A percentile compares a stretch with the other conserved stretches of the same genome.
Evolutionary conservation across 805 yeast genomes (phyloP).

Genomic region (Candida patagonica): DNA sequence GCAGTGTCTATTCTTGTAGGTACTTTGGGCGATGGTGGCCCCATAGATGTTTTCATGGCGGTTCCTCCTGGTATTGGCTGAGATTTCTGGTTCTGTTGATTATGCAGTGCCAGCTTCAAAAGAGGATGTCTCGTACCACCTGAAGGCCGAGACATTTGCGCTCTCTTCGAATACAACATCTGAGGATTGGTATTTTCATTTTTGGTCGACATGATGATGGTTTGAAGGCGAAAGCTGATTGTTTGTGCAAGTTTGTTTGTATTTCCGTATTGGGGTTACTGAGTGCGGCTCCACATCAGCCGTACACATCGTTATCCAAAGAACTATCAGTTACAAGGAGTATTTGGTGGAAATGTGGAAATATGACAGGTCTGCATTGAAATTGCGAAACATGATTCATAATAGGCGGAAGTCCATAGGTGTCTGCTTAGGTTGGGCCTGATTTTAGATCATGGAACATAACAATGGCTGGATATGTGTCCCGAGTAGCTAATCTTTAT

Average conservation of each 20-base stretch:
- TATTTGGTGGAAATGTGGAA: too few species aligned
- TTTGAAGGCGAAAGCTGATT: not conserved
- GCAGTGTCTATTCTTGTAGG: slow-evolving; percentile 6
- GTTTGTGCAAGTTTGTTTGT: slow-evolving; percentile 4
- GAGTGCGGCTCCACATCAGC: not conserved
- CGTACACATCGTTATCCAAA: too few species aligned
- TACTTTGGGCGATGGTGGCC: slow-evolving; percentile 11
- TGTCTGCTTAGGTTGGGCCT: too few species aligned
- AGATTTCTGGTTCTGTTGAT: slow-evolving; percentile 13
- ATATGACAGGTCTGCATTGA: too few species aligned
- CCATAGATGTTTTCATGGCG: not conserved
- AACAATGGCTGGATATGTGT: too few species aligned
- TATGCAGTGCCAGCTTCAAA: slow-evolving; percentile 17
- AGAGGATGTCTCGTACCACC: slow-evolving; percentile 15
- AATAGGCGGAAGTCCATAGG: too few species aligned
- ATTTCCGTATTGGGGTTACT: slow-evolving; percentile 1
- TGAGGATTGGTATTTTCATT: slow-evolving; percentile 4
- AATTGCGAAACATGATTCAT: too few species aligned
- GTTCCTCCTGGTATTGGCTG: not conserved
- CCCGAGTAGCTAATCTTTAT: too few species aligned
- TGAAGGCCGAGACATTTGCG: too few species aligned
- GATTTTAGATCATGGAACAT: too few species aligned
- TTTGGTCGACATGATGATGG: not conserved
- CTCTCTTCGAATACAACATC: not conserved
- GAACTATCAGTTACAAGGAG: too few species aligned